Base-by-base conservation (phyloP, 83 land plant genomes). In the Picea engelmannii region DNA sequence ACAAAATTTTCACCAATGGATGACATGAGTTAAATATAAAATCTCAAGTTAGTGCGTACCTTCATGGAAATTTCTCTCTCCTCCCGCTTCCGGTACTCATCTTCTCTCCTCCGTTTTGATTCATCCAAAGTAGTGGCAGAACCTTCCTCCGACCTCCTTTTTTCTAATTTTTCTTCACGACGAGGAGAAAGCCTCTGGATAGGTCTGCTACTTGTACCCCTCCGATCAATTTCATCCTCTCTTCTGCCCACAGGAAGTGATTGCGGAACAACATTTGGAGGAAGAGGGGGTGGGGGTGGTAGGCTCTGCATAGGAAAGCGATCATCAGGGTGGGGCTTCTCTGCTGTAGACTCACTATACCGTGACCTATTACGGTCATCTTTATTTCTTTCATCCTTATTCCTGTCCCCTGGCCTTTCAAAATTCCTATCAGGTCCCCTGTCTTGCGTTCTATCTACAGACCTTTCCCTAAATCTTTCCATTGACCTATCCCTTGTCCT, bases 221-320 rank as follows among this genome's bases (percentile, higher is more conserved):
- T 87, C 67, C 93, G 89, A 79, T 92, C 99, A 85, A 81, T 84
- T 77, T 94, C 98, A 38, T 94, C 95, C 42, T 94, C 95, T 83
- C 94, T 84, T 79, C 95, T 83, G 62, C 86, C 80, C 44, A 81
- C 85, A 84, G 81, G 87, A 66, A 95, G 86, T 25, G 96, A 94
- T 62, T 93, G 93, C 7, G 99, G 99, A 76, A 91, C 89, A 81
- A 95, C 70, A 78, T 94, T 87, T 13, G 96, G 93, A 24, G 97
- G 99, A 21, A 96, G 84, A 17, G 98, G 98, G 62, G 98, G 99
- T n/a, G 95, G 96, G 11, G 98, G 99, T 13, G 99, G 99, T 78
- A 96, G 82, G 61, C 80, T 88, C 79, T 96, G 68, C 86, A 91
- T 92, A 76, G 90, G 95, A 83, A 89, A 95, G 62, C 97, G 90